phyloP scores from a whole-genome alignment of 2,329 filamentous ascomycete genomes.

The Alternaria sp. region DNA sequence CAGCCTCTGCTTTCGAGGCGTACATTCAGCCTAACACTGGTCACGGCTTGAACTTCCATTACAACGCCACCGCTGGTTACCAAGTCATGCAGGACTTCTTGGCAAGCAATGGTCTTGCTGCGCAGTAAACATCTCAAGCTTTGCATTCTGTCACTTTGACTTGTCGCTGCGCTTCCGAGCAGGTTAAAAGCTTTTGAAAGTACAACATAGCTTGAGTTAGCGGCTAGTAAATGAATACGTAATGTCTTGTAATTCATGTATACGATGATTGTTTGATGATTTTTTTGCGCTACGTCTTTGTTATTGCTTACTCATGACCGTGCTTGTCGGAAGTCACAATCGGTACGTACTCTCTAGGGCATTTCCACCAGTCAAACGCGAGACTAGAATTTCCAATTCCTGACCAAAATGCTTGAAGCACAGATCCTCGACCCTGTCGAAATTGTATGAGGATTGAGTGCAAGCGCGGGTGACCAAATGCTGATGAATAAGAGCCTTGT shows the following conservation, averaged over 20 bases:
- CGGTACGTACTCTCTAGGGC: neutral
- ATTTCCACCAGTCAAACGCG: neutral
- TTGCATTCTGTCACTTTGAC: neutral
- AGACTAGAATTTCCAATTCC: slow-evolving; percentile 13
- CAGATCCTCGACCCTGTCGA: neutral
- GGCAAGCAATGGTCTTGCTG: slow-evolving; percentile 32
- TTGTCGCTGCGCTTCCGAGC: neutral
- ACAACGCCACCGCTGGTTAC: slow-evolving; percentile 53
- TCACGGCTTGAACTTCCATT: slow-evolving; percentile 59
- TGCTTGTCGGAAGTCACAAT: neutral
- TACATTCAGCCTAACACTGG: slow-evolving; percentile 62
- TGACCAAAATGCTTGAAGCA: slow-evolving; percentile 17
- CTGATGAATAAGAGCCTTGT: slow-evolving; percentile 29
- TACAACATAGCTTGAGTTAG: neutral
- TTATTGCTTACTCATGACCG: neutral
- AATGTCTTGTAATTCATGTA: neutral
- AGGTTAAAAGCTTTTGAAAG: neutral
- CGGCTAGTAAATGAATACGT: neutral
- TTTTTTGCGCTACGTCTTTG: neutral
- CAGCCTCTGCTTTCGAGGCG: slow-evolving; percentile 60
- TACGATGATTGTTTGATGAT: neutral
- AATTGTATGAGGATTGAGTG: neutral
- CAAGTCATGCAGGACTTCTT: slow-evolving; percentile 50
- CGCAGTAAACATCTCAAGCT: slow-evolving; percentile 2
- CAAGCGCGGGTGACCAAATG: slow-evolving; percentile 15